Base-by-base conservation (phyloP, 2,329 filamentous ascomycete genomes). In the Colletotrichum gloeosporioides region DNA sequence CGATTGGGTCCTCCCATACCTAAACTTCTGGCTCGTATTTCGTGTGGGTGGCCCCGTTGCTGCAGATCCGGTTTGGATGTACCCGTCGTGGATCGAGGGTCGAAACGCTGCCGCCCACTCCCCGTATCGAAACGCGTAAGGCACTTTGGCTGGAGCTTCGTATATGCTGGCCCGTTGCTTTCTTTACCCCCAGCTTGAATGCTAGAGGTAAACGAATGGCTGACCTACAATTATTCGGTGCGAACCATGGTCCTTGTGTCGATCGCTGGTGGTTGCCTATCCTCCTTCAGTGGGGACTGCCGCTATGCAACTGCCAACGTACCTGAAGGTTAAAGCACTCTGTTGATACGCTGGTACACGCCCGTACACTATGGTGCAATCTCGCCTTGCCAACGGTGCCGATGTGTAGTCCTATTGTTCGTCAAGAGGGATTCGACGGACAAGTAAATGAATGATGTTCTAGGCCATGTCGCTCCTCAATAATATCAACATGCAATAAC, bases 41-140 rank as follows among this genome's bases (percentile, higher is more conserved):
- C 22, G 4, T n/a, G 63, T 27, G 16, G 34, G 31, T 39, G n/a
- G 9, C 44, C 59, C 59, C 39, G 32, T 39, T 73, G 61, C 34
- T 75, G n/a, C 63, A 72, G 69, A 73, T 75, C 69, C 73, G 69
- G 57, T 44, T 63, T 68, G 62, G 31, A 34, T 53, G 25, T 29
- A 53, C 36, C 44, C 53, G 69, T 25, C 31, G 27, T 39, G 27
- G n/a, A 62, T 62, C 22, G 59, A 32, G 32, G 32, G 32, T 63
- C 62, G 63, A 67, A 72, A 73, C 63, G 72, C 18, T 39, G 39
- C 55, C 31, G 39, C 22, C 39, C 69, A 55, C 8, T 63, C 31
- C 55, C 49, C n/a, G 36, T 55, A 27, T 67, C 73, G 44, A 75
- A 75, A 75, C 63, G 55, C 62, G 44, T 39, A 65, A 44, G 44